Conservation (phyloP, 2,329 filamentous ascomycete genomes). For the Trichophyton equinum region DNA sequence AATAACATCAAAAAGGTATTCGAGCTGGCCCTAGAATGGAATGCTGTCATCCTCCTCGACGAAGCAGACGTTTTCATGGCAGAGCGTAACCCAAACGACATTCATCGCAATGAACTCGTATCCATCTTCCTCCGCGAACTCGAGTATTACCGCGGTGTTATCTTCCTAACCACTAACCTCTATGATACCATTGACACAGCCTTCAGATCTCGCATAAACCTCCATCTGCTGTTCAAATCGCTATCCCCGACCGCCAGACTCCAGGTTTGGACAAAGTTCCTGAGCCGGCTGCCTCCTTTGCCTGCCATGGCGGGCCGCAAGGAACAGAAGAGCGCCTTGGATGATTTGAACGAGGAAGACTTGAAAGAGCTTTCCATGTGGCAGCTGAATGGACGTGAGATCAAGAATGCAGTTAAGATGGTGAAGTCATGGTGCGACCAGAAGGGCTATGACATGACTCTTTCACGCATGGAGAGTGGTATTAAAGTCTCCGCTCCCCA, state of each 20-base stretch:
- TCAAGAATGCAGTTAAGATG: slow-evolving; percentile 40
- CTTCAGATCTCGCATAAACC: slow-evolving; percentile 35
- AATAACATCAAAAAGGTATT: slow-evolving; percentile 18
- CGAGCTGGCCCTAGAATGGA: slow-evolving; percentile 17
- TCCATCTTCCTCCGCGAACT: slow-evolving; percentile 16
- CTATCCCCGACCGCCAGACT: slow-evolving; percentile 30
- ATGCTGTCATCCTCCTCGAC: slow-evolving; percentile 18
- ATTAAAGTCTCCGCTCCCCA: slow-evolving; percentile 36
- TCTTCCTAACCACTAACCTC: slow-evolving; percentile 24
- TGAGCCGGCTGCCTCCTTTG: slow-evolving; percentile 23
- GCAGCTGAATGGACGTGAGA: slow-evolving; percentile 37
- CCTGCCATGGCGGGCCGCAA: neutral
- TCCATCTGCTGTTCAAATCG: slow-evolving; percentile 36
- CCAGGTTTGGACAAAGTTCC: slow-evolving; percentile 38
- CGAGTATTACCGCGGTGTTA: slow-evolving; percentile 19
- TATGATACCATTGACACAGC: slow-evolving; percentile 23
- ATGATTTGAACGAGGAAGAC: slow-evolving; percentile 18
- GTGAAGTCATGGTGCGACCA: slow-evolving; percentile 35
- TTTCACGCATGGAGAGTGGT: slow-evolving; percentile 34
- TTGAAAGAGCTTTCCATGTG: slow-evolving; percentile 29
- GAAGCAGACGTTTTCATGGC: slow-evolving; percentile 21
- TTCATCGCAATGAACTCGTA: slow-evolving; percentile 18
- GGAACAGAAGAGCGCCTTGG: slow-evolving; percentile 3
- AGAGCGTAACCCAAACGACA: slow-evolving; percentile 13
- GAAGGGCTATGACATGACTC: slow-evolving; percentile 33